Conservation (phyloP, 352 stramenopile species). For the Phytophthora capsici region DNA sequence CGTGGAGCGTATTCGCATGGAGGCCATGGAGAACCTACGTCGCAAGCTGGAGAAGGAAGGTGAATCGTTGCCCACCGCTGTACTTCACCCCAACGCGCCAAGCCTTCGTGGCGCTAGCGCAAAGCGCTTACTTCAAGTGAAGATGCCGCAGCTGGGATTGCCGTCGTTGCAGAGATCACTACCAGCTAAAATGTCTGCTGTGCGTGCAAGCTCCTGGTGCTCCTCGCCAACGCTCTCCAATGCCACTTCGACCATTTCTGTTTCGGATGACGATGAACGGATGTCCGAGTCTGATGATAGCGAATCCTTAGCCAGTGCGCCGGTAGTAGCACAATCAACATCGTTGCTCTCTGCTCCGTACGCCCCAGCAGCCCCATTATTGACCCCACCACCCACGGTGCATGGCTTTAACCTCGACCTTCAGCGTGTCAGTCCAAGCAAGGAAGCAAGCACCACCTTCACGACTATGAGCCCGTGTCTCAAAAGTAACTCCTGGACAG, state of each 20-base stretch:
- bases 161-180: slow-evolving; percentile 13
- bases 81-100: slow-evolving; percentile 50
- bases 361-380: slow-evolving; percentile 29
- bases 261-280: slow-evolving; percentile 39
- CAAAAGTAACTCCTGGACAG: slow-evolving; percentile 31
- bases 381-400: slow-evolving; percentile 49
- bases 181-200: slow-evolving; percentile 19
- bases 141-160: slow-evolving; percentile 44
- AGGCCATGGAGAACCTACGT: slow-evolving; percentile 80
- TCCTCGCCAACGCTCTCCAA: slow-evolving; percentile 32
- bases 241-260: slow-evolving; percentile 27
- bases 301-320: slow-evolving; percentile 14
- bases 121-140: slow-evolving; percentile 76
- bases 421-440: slow-evolving; percentile 48
- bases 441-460: slow-evolving; percentile 20
- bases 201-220: slow-evolving; percentile 28
- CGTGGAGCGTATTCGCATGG: slow-evolving; percentile 76
- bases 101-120: slow-evolving; percentile 71
- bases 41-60: slow-evolving; percentile 67
- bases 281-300: slow-evolving; percentile 39
- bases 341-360: slow-evolving; percentile 17
- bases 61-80: slow-evolving; percentile 37
- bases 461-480: slow-evolving; percentile 12
- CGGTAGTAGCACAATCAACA: slow-evolving; percentile 8
- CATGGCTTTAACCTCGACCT: slow-evolving; percentile 63